Conservation (phyloP, 805 yeast species). For the Tetrapisispora taiwanensis region DNA sequence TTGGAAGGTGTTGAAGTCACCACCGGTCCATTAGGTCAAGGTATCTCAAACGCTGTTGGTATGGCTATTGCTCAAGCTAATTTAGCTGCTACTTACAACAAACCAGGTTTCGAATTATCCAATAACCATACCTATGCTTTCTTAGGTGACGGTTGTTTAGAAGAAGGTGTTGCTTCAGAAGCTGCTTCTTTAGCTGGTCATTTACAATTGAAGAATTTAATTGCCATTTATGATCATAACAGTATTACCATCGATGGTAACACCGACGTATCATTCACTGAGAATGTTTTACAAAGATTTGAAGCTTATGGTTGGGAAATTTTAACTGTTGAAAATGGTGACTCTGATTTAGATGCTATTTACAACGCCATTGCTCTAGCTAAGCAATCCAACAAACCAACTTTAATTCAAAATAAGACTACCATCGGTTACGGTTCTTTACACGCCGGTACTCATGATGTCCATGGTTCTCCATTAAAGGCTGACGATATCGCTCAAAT, state of each 20-base stretch:
- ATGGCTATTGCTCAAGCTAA: constrained; percentile 89
- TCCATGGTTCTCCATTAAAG: constrained; percentile 95
- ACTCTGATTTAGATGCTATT: constrained; percentile 65
- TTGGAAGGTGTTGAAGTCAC: constrained; percentile 93
- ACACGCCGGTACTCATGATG: constrained; percentile 76
- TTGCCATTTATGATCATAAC: constrained; percentile 94
- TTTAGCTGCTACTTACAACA: constrained; percentile 87
- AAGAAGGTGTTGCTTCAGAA: constrained; percentile 96
- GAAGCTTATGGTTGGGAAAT: constrained; percentile 94
- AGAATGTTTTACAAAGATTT: constrained; percentile 76
- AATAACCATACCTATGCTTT: constrained; percentile 70
- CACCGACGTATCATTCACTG: constrained; percentile 84
- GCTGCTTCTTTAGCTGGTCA: constrained; percentile 95
- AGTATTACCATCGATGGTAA: constrained; percentile 93
- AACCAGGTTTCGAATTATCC: constrained; percentile 64
- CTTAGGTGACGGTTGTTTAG: constrained; percentile 95
- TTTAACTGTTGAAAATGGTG: constrained; percentile 66
- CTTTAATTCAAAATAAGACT: constrained; percentile 79
- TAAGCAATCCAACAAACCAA: constrained; percentile 76
- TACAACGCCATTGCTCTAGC: constrained; percentile 71
- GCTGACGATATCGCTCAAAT: constrained; percentile 83
- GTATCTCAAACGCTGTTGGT: constrained; percentile 94
- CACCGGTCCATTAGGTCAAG: constrained; percentile 98
- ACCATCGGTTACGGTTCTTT: constrained; percentile 91
- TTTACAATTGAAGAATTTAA: constrained; percentile 82